phyloP scores from a whole-genome alignment of 2,329 filamentous ascomycete species.

The Ascochyta fabae region DNA sequence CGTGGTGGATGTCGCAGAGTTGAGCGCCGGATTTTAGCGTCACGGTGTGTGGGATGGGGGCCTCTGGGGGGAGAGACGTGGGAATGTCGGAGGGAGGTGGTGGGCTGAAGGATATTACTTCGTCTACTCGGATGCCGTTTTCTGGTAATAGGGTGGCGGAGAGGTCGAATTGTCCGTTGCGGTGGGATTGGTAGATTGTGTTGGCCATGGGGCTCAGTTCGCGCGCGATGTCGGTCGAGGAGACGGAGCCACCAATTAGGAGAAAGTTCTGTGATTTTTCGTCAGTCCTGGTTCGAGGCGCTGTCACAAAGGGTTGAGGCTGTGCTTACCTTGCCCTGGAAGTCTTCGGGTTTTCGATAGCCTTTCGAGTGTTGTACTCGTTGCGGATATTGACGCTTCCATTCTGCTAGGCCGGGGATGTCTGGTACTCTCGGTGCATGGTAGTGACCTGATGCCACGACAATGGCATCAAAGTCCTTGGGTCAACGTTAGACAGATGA shows the following conservation, averaged over 20 bases:
- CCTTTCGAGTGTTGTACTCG: constrained; percentile 60
- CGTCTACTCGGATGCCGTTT: constrained; percentile 60
- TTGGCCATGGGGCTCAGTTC: constrained; percentile 57
- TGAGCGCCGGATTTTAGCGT: constrained; percentile 60
- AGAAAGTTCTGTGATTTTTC: constrained; percentile 55
- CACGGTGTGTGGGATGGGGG: constrained; percentile 58
- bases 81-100: too few species aligned
- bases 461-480: constrained; percentile 57
- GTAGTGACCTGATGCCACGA: constrained; percentile 64
- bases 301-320: background rate
- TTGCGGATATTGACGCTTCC: constrained; percentile 55
- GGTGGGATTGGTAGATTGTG: constrained; percentile 61
- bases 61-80: constrained; percentile 21
- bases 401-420: constrained; percentile 55
- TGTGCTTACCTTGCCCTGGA: constrained; percentile 59
- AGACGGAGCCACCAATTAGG: constrained; percentile 63
- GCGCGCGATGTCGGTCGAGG: constrained; percentile 61
- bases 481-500: background rate
- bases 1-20: constrained; percentile 63
- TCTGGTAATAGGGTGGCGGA: constrained; percentile 61
- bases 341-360: constrained; percentile 55
- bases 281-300: too few species aligned
- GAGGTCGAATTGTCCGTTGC: constrained; percentile 67
- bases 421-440: constrained; percentile 59
- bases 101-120: constrained; percentile 55